phyloP scores from a whole-genome alignment of 306 rosid genomes.

The Adenanthera pavonina region DNA sequence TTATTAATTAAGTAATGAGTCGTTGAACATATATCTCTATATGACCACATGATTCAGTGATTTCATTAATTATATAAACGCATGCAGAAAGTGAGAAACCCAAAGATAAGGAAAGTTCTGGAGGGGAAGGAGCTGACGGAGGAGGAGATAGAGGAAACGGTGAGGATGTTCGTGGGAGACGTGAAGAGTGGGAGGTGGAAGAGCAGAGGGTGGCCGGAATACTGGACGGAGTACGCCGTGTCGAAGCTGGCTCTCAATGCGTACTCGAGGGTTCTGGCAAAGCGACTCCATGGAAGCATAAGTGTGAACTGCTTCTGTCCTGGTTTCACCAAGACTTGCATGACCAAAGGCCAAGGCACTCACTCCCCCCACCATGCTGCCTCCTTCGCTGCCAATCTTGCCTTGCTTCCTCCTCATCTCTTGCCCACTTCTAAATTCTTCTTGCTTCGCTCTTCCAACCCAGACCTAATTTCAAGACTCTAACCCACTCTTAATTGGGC shows the following conservation, averaged over 20 bases:
- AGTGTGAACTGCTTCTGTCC: constrained; percentile 83
- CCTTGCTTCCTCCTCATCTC: constrained; percentile 65
- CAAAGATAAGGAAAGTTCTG: constrained; percentile 43
- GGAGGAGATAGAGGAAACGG: constrained; percentile 56
- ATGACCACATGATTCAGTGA: not conserved
- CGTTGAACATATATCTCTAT: too few species aligned
- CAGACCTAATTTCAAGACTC: not conserved
- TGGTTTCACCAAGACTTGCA: constrained; percentile 84
- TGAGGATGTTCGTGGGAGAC: constrained; percentile 50
- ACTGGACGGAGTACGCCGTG: constrained; percentile 93
- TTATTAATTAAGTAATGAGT: not conserved
- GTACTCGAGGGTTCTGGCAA: constrained; percentile 67
- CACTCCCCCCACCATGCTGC: constrained; percentile 75
- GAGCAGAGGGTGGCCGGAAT: constrained; percentile 76
- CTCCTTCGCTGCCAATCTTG: constrained; percentile 49
- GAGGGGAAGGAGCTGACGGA: constrained; percentile 50
- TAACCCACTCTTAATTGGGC: too few species aligned
- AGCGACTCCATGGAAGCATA: constrained; percentile 45
- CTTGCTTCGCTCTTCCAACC: constrained; percentile 10
- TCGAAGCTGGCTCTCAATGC: constrained; percentile 85
- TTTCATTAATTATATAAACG: not conserved
- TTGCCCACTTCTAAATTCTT: constrained; percentile 72
- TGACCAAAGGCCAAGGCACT: constrained; percentile 76
- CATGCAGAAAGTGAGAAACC: constrained; percentile 63
- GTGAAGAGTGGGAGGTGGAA: constrained; percentile 74